Percentiles rank a stretch among this genome's conserved stretches.
Conservation (phyloP, 371 early-diverging fungal genomes). For the Smittium mucronatum region DNA sequence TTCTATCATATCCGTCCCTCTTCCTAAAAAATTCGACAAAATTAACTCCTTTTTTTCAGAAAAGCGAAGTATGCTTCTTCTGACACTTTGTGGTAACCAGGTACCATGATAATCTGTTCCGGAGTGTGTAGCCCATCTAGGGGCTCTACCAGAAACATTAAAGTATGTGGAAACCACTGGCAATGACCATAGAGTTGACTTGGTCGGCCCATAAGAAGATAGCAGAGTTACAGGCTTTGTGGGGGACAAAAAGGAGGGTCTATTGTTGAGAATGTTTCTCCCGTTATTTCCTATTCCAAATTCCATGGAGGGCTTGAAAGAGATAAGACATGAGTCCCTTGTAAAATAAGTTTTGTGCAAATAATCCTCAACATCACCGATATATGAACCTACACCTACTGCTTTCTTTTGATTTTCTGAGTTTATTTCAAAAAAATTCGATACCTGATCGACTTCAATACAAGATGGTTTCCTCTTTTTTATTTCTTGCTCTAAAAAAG, state of each 20-base stretch:
- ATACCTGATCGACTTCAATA: too few species aligned
- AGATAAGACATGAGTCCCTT: conserved; percentile 31
- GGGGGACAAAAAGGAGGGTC: conserved; percentile 6
- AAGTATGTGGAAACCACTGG: conserved; percentile 66
- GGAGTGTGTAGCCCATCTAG: conserved; percentile 83
- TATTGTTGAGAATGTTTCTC: neutral
- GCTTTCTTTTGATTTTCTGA: too few species aligned
- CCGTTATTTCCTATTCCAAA: neutral
- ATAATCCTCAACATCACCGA: conserved; percentile 59
- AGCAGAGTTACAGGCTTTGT: conserved; percentile 24
- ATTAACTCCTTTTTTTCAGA: conserved; percentile 62
- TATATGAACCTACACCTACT: conserved; percentile 29
- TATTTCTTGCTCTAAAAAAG: too few species aligned
- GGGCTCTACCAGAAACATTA: conserved; percentile 81
- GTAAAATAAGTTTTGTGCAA: conserved; percentile 67
- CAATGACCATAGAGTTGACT: conserved; percentile 64
- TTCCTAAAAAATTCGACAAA: conserved; percentile 77
- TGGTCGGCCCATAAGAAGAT: conserved; percentile 51
- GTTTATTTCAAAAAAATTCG: too few species aligned
- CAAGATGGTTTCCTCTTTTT: too few species aligned
- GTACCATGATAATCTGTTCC: conserved; percentile 90
- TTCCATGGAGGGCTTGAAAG: neutral
- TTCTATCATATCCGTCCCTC: conserved; percentile 91
- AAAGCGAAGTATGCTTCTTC: conserved; percentile 62
- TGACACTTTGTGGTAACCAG: conserved; percentile 85